phyloP scores from a whole-genome alignment of 345 rosid species.

The Draba incana region DNA sequence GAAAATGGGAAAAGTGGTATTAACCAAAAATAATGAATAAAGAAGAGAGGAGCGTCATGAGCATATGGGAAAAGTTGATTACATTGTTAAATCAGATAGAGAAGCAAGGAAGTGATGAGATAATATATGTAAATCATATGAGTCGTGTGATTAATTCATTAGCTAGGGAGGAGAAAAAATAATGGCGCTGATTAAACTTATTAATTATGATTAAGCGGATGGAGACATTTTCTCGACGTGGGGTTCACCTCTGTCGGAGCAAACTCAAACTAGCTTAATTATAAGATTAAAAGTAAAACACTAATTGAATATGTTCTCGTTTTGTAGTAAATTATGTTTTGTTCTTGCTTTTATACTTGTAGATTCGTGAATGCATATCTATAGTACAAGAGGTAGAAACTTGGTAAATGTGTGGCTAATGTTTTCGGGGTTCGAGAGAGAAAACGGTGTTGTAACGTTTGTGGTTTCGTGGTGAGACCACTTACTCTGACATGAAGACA shows the following conservation, averaged over 20 bases:
- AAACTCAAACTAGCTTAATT: conserved; percentile 24
- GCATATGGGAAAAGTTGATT: conserved; percentile 33
- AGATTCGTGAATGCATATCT: conserved; percentile 1
- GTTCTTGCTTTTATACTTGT: neutral
- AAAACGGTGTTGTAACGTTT: conserved; percentile 31
- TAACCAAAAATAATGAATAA: conserved; percentile 19
- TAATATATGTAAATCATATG: conserved; percentile 1
- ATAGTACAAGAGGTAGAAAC: conserved; percentile 3
- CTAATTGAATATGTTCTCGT: neutral
- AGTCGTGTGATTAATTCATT: conserved; percentile 15
- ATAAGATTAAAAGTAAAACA: neutral
- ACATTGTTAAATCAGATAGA: conserved; percentile 31
- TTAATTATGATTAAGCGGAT: conserved; percentile 10
- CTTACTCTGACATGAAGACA: conserved; percentile 42
- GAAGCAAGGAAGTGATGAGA: conserved; percentile 14
- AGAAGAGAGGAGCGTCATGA: conserved; percentile 42
- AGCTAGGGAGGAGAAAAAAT: too few species aligned
- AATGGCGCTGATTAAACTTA: neutral
- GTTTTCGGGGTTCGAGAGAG: conserved; percentile 36
- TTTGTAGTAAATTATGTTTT: neutral
- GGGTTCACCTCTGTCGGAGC: conserved; percentile 22
- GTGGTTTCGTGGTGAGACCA: conserved; percentile 39
- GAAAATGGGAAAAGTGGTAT: conserved; percentile 30
- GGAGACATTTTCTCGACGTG: conserved; percentile 28
- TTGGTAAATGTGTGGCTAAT: conserved; percentile 27